A percentile compares a stretch with the other conserved stretches of the same genome.
Conservation (phyloP, 2,329 filamentous ascomycete genomes). For the Arthrocladium fulminans region DNA sequence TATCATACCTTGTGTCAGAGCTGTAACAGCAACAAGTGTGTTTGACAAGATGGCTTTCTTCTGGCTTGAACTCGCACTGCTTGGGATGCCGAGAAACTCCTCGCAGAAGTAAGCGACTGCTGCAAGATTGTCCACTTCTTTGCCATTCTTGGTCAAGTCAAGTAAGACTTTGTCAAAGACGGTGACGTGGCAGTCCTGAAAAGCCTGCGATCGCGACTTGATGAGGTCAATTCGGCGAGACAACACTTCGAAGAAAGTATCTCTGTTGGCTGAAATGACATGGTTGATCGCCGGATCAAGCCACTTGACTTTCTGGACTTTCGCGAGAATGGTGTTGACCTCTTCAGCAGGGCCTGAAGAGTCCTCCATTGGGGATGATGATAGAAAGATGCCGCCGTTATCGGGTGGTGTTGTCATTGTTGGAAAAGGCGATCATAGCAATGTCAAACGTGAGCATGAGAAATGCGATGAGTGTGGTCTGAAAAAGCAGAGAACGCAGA, state of each 20-base stretch:
- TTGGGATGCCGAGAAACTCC: constrained; percentile 29
- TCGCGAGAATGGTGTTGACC: constrained; percentile 25
- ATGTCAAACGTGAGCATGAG: too few relatives aligned
- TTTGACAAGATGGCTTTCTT: neutral
- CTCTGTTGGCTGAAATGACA: constrained; percentile 24
- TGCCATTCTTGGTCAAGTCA: constrained; percentile 27
- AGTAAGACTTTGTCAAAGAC: constrained; percentile 35
- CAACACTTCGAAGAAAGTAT: constrained; percentile 28
- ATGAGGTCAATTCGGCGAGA: constrained; percentile 29
- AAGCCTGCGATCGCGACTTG: constrained; percentile 28
- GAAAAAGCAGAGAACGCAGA: too few relatives aligned
- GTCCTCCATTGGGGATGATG: constrained; percentile 10
- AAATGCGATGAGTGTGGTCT: too few relatives aligned
- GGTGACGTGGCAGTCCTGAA: constrained; percentile 31
- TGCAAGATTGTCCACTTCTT: constrained; percentile 25
- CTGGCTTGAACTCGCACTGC: neutral
- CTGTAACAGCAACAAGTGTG: neutral
- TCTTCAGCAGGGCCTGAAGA: constrained; percentile 11
- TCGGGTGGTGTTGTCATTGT: constrained; percentile 2
- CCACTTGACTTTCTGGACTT: constrained; percentile 23
- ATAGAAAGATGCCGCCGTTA: constrained; percentile 11
- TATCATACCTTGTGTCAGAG: constrained; percentile 3
- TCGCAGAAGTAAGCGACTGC: constrained; percentile 32
- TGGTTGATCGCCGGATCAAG: constrained; percentile 26
- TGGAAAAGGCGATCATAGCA: too few relatives aligned